Evolutionary conservation across 2,329 filamentous ascomycete species (phyloP).

Genomic region (Phaeosphaeriaceae sp.): DNA sequence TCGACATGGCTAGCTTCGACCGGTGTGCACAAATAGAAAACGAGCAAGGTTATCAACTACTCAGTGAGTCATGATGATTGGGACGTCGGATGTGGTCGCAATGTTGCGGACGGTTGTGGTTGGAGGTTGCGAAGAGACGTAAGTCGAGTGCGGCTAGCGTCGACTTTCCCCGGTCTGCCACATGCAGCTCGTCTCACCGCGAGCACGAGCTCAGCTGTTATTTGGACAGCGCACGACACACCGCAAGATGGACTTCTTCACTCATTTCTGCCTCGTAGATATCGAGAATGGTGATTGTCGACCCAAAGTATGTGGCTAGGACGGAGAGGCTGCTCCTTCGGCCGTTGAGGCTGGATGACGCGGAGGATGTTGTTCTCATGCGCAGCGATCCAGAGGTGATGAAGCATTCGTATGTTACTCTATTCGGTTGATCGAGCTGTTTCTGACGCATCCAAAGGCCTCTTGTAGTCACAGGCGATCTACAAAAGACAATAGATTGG

Average conservation of each 20-base stretch:
- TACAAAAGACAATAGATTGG: conserved; percentile 44
- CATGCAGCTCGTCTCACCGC: conserved; percentile 11
- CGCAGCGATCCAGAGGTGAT: conserved; percentile 68
- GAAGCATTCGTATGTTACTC: conserved; percentile 59
- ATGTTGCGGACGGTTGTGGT: conserved; percentile 27
- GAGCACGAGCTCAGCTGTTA: conserved; percentile 14
- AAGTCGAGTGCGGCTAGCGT: conserved; percentile 29
- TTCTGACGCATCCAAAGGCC: conserved; percentile 47
- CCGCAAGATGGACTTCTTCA: conserved; percentile 32
- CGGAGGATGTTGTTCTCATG: conserved; percentile 59
- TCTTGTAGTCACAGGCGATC: conserved; percentile 60
- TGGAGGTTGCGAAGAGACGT: conserved; percentile 22
- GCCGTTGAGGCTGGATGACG: conserved; percentile 59
- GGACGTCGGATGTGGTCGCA: conserved; percentile 18
- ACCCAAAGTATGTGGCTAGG: conserved; percentile 34
- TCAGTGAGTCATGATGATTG: conserved; percentile 33
- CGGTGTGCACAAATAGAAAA: conserved; percentile 4
- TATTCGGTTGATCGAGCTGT: not conserved
- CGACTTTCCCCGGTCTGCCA: not conserved
- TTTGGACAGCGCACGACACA: conserved; percentile 24
- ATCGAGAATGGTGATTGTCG: conserved; percentile 43
- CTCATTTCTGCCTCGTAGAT: conserved; percentile 4
- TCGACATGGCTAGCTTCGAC: conserved; percentile 31
- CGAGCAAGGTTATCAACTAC: conserved; percentile 6
- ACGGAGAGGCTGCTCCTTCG: conserved; percentile 65